Percentiles rank a stretch among this genome's conserved stretches.
Conservation (phyloP, 805 yeast genomes). For the Metschnikowia proteae region DNA sequence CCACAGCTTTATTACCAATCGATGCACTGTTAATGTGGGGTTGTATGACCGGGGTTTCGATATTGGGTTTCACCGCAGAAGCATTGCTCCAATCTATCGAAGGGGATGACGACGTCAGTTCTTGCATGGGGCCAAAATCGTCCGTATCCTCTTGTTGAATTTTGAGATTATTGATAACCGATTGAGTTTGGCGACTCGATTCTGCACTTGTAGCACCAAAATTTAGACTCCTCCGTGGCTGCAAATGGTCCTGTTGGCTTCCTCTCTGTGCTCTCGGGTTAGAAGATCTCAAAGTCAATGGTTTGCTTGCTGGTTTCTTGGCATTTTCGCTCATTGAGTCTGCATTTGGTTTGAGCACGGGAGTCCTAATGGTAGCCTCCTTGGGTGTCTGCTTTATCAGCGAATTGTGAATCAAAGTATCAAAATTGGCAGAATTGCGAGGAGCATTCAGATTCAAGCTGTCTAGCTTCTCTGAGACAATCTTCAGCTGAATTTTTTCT, state of each 20-base stretch:
- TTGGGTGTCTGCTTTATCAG: slow-evolving; percentile 21
- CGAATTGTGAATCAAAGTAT: slow-evolving; percentile 30
- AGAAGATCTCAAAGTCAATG: slow-evolving; percentile 9
- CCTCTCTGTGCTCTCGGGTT: slow-evolving; percentile 1
- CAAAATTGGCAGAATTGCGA: slow-evolving; percentile 19
- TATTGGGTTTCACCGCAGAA: not conserved
- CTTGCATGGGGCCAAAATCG: not conserved
- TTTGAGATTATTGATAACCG: not conserved
- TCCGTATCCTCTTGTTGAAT: not conserved
- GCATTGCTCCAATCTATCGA: not conserved
- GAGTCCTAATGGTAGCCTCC: slow-evolving; percentile 23
- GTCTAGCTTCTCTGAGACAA: slow-evolving; percentile 8
- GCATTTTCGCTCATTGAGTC: not conserved
- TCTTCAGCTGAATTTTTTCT: slow-evolving; percentile 8
- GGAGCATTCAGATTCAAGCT: slow-evolving; percentile 4
- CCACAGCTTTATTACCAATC: not conserved
- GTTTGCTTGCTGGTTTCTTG: slow-evolving; percentile 2
- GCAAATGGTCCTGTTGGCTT: not conserved
- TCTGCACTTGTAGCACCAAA: slow-evolving; percentile 11
- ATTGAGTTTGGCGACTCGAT: not conserved
- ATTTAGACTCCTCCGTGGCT: not conserved
- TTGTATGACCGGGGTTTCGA: not conserved
- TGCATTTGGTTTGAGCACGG: slow-evolving; percentile 14
- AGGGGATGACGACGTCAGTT: not conserved
- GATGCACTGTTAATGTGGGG: not conserved